Evolutionary conservation across 225 moss, liverwort and hornwort genomes (phyloP).

Genomic region (Straminergon stramineum): DNA sequence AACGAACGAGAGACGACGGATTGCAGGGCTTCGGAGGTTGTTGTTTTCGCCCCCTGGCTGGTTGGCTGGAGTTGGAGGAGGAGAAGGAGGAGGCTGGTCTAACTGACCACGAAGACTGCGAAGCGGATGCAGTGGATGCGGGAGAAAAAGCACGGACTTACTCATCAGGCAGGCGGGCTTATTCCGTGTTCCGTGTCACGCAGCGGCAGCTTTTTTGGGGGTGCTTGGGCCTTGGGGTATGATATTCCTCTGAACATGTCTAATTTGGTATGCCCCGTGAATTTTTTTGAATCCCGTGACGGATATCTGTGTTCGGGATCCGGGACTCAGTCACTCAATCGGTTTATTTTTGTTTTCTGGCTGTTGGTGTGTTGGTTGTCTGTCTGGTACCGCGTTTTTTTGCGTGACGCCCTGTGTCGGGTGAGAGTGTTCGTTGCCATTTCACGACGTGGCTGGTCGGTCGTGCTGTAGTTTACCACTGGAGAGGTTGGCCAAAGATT

Average conservation of each 20-base stretch:
- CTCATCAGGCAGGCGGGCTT: background rate
- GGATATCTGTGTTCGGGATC: background rate
- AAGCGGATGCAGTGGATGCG: constrained; percentile 14
- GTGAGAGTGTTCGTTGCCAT: background rate
- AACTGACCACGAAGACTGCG: background rate
- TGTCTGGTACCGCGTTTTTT: background rate
- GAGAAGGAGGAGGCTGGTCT: background rate
- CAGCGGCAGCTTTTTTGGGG: background rate
- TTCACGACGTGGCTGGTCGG: background rate
- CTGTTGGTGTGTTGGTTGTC: background rate
- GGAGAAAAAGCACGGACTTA: background rate
- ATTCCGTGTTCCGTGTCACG: background rate
- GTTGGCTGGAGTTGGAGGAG: background rate
- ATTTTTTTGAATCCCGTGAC: constrained; percentile 6
- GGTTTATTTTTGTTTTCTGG: background rate
- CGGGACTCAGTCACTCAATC: background rate
- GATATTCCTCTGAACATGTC: constrained; percentile 1
- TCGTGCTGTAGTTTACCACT: constrained; percentile 12
- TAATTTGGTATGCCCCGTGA: background rate
- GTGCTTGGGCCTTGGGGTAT: background rate
- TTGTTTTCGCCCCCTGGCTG: background rate
- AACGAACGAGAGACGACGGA: background rate
- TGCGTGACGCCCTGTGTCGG: background rate
- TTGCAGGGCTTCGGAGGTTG: background rate
- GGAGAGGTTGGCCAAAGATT: background rate